Base-by-base conservation (phyloP, 192 early-diverging fungal species). In the Coemansia sp. region DNA sequence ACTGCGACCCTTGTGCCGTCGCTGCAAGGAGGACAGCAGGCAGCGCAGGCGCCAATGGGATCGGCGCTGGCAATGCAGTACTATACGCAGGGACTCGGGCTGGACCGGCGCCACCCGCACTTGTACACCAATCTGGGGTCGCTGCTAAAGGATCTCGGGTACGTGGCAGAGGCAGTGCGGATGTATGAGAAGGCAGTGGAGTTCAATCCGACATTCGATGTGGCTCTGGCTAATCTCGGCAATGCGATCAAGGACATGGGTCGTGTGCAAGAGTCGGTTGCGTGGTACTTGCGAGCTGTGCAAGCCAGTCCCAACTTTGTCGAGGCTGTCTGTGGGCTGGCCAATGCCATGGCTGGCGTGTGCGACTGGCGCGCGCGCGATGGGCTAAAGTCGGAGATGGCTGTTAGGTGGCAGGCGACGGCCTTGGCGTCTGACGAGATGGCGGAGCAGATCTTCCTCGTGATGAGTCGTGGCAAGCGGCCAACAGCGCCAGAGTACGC, bases 71-170 rank as follows among this genome's bases (percentile, higher is more conserved):
- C 94, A 0, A 85, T 95, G 62, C 87, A 90, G 78, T 97, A 92
- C 85, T 97, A 97, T 75, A 90, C 92, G 68, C 90, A 94, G 66
- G 95, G 95, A 12, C 86, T 97, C 47, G 82, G 83, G 43, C 85
- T 96, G 22, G 95, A 97, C 63, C 85, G 86, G 36, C 84, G 86
- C 36, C 95, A 97, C 67, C 92, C 94, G 49, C 95, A 97, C 70
- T 78, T 97, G 46, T 95, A 93, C 85, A 97, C 95, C n/a, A 97
- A 97, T 71, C 83, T 97, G 31, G 95, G 95, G 3, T 95, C 93
- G 29, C 83, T 95, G 20, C 86, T 96, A 29, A 97, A 97, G 79
- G 95, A 97, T 68, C 88, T 92, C 68, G 95, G 95, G 6, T 90
- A 93, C 52, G 81, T 95, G 65, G 82, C 86, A 36, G 94, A 96